Base-by-base conservation (phyloP, 2,329 filamentous ascomycete species). In the Sarocladium kiliense region DNA sequence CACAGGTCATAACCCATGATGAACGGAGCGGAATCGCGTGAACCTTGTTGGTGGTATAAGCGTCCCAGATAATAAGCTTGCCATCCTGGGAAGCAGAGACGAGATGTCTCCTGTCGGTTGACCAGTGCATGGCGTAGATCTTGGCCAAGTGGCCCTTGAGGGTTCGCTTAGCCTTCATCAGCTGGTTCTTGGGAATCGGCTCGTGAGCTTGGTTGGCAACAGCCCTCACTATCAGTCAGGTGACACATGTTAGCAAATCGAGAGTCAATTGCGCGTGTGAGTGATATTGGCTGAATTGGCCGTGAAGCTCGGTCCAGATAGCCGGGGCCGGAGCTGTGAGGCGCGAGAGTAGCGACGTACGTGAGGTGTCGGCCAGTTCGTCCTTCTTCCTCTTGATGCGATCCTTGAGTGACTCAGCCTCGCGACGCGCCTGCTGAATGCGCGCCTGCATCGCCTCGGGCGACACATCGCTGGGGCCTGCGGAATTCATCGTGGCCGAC, bases 71-170 rank as follows among this genome's bases (percentile, higher is more conserved):
- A 74, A 99, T 99, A 64, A 99, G 86, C 80, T 99, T 99, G 72
- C 94, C 94, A 68, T 99, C 94, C 75, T 99, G 94, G 64, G 94
- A 99, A 60, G 94, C 94, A 12, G 94, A 97, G 54, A 99, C 94
- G 58, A 97, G 85, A 75, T 97, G 94, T 74, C 94, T 87, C 69
- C 94, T 86, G 76, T 99, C 94, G 61, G 94, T 99, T 32, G 94
- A 97, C 94, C 94, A 99, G 79, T 99, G 94, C 94, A 99, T 99
- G 66, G 94, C 94, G 74, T 99, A 99, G 67, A 99, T 99, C 79
- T 99, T 99, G 66, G 94, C 94, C 63, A 99, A 78, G 81, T 99
- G 94, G 62, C 94, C 94, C 79, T 97, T 97, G 63, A 99, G 81
- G 53, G 92, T 97, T 67, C 91, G 89, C 79, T 96, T 94, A 61